Conservation (phyloP, 208 protist species). For the Acanthamoeba lenticulata region DNA sequence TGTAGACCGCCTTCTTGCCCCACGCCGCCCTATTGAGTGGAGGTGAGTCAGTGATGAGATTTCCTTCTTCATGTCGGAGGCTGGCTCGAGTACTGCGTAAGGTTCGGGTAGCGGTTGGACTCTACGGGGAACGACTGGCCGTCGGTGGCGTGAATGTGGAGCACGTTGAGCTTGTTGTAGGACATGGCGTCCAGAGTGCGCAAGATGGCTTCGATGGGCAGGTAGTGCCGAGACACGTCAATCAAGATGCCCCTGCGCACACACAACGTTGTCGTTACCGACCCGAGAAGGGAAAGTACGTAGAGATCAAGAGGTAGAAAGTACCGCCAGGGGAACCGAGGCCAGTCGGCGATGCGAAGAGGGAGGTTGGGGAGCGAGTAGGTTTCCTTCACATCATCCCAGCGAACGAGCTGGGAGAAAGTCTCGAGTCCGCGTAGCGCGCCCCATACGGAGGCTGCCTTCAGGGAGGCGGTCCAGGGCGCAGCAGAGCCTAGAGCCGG, state of each 20-base stretch:
- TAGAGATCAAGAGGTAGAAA: not conserved
- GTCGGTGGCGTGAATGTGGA: slow-evolving; percentile 41
- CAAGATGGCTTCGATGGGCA: not conserved
- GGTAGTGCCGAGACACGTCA: slow-evolving; percentile 8
- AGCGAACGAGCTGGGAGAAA: slow-evolving; percentile 39
- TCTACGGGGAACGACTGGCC: slow-evolving; percentile 1
- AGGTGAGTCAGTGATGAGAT: not conserved
- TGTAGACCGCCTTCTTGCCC: not conserved
- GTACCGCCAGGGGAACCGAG: slow-evolving; percentile 33
- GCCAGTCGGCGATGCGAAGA: not conserved
- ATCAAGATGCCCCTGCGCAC: not conserved
- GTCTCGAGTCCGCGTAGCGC: slow-evolving; percentile 52
- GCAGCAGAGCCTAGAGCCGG: not conserved
- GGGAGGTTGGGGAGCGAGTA: not conserved
- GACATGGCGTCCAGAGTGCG: slow-evolving; percentile 39
- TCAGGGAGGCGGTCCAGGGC: not conserved
- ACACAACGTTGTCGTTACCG: not conserved
- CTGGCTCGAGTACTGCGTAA: not conserved
- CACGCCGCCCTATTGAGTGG: not conserved
- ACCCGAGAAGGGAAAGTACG: not conserved
- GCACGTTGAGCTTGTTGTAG: slow-evolving; percentile 38
- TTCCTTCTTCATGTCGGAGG: not conserved
- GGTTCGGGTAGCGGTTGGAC: not conserved
- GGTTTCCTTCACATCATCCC: not conserved
- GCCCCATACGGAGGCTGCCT: not conserved